Conservation (phyloP, 306 rosid species). For the Cotoneaster glaucophyllus region DNA sequence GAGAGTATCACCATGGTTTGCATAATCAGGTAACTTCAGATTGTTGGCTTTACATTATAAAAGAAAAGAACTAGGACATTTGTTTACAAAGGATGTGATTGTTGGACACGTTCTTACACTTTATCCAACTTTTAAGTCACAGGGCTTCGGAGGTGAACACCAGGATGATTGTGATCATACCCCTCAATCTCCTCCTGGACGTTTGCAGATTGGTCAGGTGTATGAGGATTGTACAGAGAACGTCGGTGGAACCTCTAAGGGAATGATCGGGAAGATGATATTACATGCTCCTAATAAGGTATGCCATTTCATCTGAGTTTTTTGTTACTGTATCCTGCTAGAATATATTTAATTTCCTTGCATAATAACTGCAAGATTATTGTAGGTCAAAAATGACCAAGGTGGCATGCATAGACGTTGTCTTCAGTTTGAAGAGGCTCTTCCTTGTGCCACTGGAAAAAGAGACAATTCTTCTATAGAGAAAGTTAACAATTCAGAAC, state of each 20-base stretch:
- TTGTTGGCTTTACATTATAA: background rate
- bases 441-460: conserved; percentile 18
- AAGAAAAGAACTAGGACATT: background rate
- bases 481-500: conserved; percentile 9
- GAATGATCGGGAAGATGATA: conserved; percentile 21
- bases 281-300: conserved; percentile 42
- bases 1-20: conserved; percentile 27
- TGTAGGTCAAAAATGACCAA: conserved; percentile 36
- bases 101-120: background rate
- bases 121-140: conserved; percentile 22
- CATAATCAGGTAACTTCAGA: conserved; percentile 31
- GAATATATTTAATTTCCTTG: background rate
- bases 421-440: conserved; percentile 52
- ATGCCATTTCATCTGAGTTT: conserved; percentile 3
- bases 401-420: conserved; percentile 45
- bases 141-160: conserved; percentile 17
- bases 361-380: conserved; percentile 12
- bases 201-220: conserved; percentile 24
- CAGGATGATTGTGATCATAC: conserved; percentile 20
- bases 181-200: conserved; percentile 21
- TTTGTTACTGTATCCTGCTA: background rate
- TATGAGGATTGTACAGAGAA: conserved; percentile 21
- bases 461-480: conserved; percentile 7
- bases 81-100: conserved; percentile 7
- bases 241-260: conserved; percentile 21